Conservation (phyloP, 306 rosid genomes). For the Herpetospermum pedunculosum region DNA sequence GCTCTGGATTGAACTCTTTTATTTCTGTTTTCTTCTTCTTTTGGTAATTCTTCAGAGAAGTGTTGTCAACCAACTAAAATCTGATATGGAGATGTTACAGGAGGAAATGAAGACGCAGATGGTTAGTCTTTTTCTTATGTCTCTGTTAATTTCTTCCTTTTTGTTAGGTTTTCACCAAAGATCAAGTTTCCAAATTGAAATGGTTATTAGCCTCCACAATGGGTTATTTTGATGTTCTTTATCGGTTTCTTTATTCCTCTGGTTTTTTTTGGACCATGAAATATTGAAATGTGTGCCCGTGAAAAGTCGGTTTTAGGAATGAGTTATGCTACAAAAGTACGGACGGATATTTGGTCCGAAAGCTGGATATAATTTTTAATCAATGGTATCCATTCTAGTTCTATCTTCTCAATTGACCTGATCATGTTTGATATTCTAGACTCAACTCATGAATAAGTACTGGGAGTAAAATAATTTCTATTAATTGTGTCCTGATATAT, state of each 20-base stretch:
- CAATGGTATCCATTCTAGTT: neutral
- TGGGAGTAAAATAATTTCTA: neutral
- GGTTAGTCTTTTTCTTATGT: conserved; percentile 38
- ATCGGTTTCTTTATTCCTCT: neutral
- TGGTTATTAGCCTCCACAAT: neutral
- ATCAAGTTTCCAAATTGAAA: neutral
- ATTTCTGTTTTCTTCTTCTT: conserved; percentile 8
- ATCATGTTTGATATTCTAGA: neutral
- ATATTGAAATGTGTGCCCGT: neutral
- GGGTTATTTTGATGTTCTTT: neutral
- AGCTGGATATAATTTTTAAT: neutral
- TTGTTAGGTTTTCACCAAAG: conserved; percentile 2
- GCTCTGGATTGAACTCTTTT: neutral
- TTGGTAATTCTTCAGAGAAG: conserved; percentile 44
- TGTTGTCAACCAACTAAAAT: conserved; percentile 68
- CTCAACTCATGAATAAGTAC: neutral
- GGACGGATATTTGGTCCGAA: neutral
- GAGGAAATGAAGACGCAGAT: conserved; percentile 61
- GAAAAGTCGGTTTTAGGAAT: neutral
- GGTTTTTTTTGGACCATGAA: neutral
- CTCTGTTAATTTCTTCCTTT: neutral
- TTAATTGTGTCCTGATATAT: neutral
- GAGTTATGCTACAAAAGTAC: neutral
- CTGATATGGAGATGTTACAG: conserved; percentile 67
- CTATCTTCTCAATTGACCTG: neutral